phyloP scores from a whole-genome alignment of 2,329 filamentous ascomycete genomes.

The Nothophoma quercina region DNA sequence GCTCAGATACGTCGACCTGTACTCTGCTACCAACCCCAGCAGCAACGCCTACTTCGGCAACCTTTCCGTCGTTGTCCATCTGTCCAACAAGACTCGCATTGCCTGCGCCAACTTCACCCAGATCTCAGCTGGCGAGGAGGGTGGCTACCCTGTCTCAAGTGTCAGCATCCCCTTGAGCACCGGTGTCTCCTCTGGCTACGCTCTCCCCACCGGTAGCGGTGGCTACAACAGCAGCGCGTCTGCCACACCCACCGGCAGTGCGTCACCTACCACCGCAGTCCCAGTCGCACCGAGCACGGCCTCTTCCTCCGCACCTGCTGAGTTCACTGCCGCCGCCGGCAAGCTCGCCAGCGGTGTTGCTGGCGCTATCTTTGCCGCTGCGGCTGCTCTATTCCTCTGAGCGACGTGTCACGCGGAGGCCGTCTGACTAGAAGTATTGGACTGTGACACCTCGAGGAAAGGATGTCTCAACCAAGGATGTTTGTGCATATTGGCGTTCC shows the following conservation, averaged over 20 bases:
- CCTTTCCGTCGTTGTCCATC: conserved; percentile 63
- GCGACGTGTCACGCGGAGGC: conserved; percentile 5
- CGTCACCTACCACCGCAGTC: conserved; percentile 16
- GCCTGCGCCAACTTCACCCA: conserved; percentile 64
- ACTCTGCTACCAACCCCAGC: conserved; percentile 54
- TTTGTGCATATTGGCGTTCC: conserved; percentile 26
- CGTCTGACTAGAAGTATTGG: neutral
- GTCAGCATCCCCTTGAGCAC: conserved; percentile 23
- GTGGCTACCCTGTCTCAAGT: conserved; percentile 16
- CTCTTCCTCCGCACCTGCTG: conserved; percentile 18
- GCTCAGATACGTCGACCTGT: conserved; percentile 58
- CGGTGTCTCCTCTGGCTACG: conserved; percentile 18
- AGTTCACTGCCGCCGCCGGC: conserved; percentile 29
- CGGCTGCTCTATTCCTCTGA: conserved; percentile 37
- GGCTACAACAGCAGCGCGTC: conserved; percentile 18
- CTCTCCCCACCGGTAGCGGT: conserved; percentile 24
- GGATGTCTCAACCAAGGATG: neutral
- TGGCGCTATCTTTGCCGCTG: conserved; percentile 31
- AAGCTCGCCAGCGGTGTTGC: conserved; percentile 32
- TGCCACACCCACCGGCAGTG: conserved; percentile 13
- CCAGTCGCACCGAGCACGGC: conserved; percentile 24
- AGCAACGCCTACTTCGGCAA: conserved; percentile 61
- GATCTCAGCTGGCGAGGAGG: conserved; percentile 64
- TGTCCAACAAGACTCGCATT: conserved; percentile 60
- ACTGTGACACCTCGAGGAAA: neutral